Base-by-base conservation (phyloP, 2,329 filamentous ascomycete species). In the Juglanconis juglandina region DNA sequence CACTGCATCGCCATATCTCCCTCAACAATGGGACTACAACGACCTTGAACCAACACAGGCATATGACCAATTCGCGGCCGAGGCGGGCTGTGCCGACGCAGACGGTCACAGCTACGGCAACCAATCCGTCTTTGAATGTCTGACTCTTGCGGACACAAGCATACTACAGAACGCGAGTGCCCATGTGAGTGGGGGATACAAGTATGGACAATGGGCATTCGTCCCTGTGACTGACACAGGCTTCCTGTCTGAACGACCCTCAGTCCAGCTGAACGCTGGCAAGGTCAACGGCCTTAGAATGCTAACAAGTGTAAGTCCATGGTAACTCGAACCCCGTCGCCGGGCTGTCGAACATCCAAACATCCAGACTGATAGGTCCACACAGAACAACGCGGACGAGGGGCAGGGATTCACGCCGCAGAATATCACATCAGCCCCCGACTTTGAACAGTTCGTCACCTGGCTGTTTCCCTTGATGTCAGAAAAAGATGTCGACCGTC, bases 311-410 rank as follows among this genome's bases (percentile, higher is more conserved):
- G 14, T 62, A 63, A 50, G 58, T 37, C 3, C 13, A 39, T 17
- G 11, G 13, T 55, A 24, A 5, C n/a, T 24, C 3, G n/a, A 47
- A 8, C 37, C 37, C 8, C 8, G 37, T 41, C 37, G 13, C 37
- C 8, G 13, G 37, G 37, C 37, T 3, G 37, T 9, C 37, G 37
- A 41, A 41, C 8, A 41, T 41, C 37, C 13, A 13, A 9, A 41
- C 24, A 24, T 24, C 24, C 24, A 42, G 11, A 42, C 39, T 9
- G 10, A 42, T 11, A 39, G 35, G 11, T 42, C 4, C 49, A 47
- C 33, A 13, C 5, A 60, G 42, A 63, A 81, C 67, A 82, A 80
- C 59, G 79, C 79, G 3, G 77, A 84, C 64, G 82, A 85, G 72
- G 81, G 77, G 3, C 66, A 72, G 8, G 60, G 63, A 1, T 83